These are phyloP conservation scores for Magnaporthales sp. DNA, from an alignment of 2,329 filamentous ascomycete genomes.

Conservation along the genomic window DNA sequence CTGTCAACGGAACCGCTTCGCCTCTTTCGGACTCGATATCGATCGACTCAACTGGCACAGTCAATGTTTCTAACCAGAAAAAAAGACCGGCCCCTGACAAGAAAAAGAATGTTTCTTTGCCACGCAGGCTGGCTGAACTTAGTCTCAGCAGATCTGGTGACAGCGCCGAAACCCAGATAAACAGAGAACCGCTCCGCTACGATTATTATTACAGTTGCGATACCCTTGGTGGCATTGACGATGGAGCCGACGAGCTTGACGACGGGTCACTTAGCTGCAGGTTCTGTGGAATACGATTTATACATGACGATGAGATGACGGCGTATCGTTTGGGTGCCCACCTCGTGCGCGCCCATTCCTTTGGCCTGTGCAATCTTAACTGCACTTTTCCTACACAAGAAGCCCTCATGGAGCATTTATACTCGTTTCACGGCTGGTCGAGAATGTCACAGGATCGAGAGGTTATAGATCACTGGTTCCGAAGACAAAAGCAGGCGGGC, in stretches of 20 bases:
- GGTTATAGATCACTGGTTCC: background rate
- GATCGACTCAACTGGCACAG: background rate
- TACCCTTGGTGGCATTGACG: constrained; percentile 1
- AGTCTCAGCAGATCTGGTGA: background rate
- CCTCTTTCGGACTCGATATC: background rate
- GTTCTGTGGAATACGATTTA: background rate
- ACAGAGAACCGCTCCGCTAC: background rate
- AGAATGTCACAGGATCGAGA: background rate
- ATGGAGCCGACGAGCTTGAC: background rate
- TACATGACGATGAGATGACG: constrained; percentile 3
- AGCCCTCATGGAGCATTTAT: background rate
- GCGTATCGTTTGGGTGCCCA: background rate
- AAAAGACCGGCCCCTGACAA: background rate
- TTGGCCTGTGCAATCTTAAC: constrained; percentile 5
- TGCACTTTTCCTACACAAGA: background rate
- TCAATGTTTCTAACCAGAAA: background rate
- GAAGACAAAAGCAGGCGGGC: background rate
- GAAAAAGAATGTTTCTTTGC: background rate
- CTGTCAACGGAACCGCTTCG: background rate
- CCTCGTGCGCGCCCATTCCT: constrained; percentile 3
- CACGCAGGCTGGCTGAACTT: background rate
- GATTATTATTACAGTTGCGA: background rate
- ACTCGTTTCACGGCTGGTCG: constrained; percentile 1
- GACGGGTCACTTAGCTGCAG: constrained; percentile 1
- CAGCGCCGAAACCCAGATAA: background rate